A percentile compares a stretch with the other conserved stretches of the same genome.
Conservation (phyloP, 768 basidiomycete species). For the Ramaria sp. region DNA sequence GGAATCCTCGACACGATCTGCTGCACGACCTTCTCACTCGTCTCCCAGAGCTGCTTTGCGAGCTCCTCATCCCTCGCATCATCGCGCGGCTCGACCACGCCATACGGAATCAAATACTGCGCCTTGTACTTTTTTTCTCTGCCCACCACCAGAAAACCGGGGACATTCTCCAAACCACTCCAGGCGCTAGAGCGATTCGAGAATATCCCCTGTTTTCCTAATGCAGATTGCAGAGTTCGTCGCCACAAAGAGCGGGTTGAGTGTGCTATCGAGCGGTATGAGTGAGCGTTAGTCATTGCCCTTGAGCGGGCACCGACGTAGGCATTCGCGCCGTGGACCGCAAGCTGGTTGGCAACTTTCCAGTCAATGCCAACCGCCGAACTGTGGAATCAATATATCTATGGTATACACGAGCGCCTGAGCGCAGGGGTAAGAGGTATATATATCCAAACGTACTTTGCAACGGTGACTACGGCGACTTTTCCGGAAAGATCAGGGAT, state of each 20-base stretch:
- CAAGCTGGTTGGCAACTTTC: slow-evolving; percentile 9
- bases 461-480: slow-evolving; percentile 47
- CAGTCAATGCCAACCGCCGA: background rate
- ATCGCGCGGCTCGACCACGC: background rate
- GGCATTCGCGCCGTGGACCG: slow-evolving; percentile 19
- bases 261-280: slow-evolving; percentile 12
- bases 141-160: no score
- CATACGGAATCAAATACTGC: slow-evolving; percentile 11
- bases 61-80: background rate
- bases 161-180: no score
- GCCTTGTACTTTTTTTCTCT: slow-evolving; percentile 8
- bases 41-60: slow-evolving; percentile 15
- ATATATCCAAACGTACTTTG: slow-evolving; percentile 35
- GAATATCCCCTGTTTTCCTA: no score
- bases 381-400: slow-evolving; percentile 26
- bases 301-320: slow-evolving; percentile 46
- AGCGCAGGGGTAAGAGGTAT: background rate
- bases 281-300: slow-evolving; percentile 25
- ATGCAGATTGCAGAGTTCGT: slow-evolving; percentile 13
- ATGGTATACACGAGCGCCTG: slow-evolving; percentile 20
- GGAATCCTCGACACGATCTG: no score
- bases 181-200: no score
- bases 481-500: slow-evolving; percentile 37
- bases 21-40: slow-evolving; percentile 11
- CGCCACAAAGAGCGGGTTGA: slow-evolving; percentile 14